Base-by-base conservation (phyloP, 78 protist genomes). In the Diacronema lutheri region DNA sequence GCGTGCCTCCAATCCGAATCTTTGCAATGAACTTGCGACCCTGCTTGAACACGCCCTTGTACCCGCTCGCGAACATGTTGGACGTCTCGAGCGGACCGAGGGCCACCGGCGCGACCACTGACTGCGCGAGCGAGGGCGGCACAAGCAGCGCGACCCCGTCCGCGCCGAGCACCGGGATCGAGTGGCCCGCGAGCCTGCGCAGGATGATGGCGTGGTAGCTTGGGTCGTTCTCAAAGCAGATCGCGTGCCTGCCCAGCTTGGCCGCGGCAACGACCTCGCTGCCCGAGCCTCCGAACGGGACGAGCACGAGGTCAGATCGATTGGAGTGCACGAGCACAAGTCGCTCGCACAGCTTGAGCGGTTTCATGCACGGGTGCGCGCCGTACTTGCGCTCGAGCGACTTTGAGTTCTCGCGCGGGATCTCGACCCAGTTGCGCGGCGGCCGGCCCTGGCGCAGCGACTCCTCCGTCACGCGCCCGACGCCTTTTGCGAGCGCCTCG, bases 401-500 rank as follows among this genome's bases (percentile, higher is more conserved):
- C 50, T 58, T 57, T 26, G 58, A 41, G 79, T 71, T 71, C 57
- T 41, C 79, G 58, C 79, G 55, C 57, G 79, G 79, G 55, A 71
- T 71, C n/a, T 71, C 79, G 37, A 21, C 21, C 58, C 50, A 71
- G 37, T 37, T 71, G 21, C 35, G 29, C 21, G 79, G 79, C 38
- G 79, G 79, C 58, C 58, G 55, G 33, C 79, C 79, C 21, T 14
- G n/a, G 35, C 7, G 2, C 50, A 71, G 79, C 58, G 79, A 71
- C 37, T 38, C 79, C 23, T 5, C 35, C 57, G 79, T 71, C 58
- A 71, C 79, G 26, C 79, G 50, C 50, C 76, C 76, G 37, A 41
- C 37, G 35, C 79, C 79, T 35, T 71, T 71, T n/a, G 79, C 79
- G 57, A 71, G 79, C 57, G 79, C 79, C 58, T 6, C 38, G 35